These are phyloP conservation scores for Cinnamomum chago DNA, from an alignment of 164 flowering plant species.

Conservation along the genomic window DNA sequence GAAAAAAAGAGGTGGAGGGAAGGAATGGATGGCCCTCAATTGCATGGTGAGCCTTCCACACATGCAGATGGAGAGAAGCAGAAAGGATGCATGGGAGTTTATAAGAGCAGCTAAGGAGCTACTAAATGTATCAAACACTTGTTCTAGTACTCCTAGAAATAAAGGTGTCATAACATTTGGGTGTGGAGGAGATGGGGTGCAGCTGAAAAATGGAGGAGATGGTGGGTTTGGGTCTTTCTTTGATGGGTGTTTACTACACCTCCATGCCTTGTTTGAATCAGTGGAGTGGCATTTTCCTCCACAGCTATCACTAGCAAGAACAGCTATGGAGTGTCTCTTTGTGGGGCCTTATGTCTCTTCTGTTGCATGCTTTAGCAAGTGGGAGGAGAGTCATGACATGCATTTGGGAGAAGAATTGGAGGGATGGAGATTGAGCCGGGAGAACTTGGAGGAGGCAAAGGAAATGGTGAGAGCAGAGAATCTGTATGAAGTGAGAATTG, in stretches of 20 bases:
- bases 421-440: constrained; percentile 28
- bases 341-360: constrained; percentile 26
- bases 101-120: constrained; percentile 22
- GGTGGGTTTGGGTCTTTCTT: constrained; percentile 25
- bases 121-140: background rate
- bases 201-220: constrained; percentile 1
- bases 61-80: constrained; percentile 24
- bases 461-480: constrained; percentile 26
- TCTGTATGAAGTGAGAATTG: constrained; percentile 23
- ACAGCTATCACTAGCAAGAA: constrained; percentile 32
- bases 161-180: constrained; percentile 30
- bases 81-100: constrained; percentile 18
- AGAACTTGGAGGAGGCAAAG: constrained; percentile 26
- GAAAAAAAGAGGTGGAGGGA: constrained; percentile 9
- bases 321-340: constrained; percentile 35
- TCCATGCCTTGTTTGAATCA: constrained; percentile 30
- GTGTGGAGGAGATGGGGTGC: constrained; percentile 22
- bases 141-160: background rate
- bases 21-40: constrained; percentile 36
- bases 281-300: constrained; percentile 31
- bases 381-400: constrained; percentile 21
- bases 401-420: constrained; percentile 10
- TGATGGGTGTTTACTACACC: constrained; percentile 19
- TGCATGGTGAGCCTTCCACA: constrained; percentile 39
- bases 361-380: constrained; percentile 18